phyloP scores from a whole-genome alignment of 2,329 filamentous ascomycete genomes.

The Penicillium frequentans region DNA sequence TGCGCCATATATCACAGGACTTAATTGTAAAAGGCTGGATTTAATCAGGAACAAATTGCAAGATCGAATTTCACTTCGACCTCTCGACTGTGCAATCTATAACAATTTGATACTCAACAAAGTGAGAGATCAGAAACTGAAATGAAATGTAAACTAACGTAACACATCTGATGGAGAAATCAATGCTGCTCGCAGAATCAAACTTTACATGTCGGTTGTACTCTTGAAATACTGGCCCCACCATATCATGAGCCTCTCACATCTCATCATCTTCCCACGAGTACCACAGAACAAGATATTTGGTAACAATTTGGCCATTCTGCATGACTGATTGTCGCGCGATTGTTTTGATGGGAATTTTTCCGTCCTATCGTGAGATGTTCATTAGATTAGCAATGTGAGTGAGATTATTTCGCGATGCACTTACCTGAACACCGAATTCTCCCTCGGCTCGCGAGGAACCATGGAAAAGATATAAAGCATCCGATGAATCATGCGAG shows the following conservation, averaged over 20 bases:
- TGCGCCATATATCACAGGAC: neutral
- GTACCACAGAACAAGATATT: neutral
- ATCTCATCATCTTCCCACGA: neutral
- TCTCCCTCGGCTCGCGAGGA: neutral
- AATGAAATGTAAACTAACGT: neutral
- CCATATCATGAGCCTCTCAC: neutral
- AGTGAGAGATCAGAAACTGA: no score
- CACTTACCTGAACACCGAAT: neutral
- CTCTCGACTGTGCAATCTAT: neutral
- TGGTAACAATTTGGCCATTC: neutral
- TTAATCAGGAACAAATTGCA: no score
- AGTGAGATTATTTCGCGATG: neutral
- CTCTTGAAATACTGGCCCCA: neutral
- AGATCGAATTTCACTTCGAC: rapidly evolving
- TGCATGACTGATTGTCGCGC: neutral
- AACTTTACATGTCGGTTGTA: neutral
- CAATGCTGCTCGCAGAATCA: neutral
- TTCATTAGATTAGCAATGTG: neutral
- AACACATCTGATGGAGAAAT: neutral
- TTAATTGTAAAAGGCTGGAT: neutral
- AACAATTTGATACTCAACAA: neutral
- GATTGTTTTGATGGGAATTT: neutral
- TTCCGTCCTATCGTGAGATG: neutral
- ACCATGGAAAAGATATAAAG: neutral
- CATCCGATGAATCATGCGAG: neutral